phyloP scores from a whole-genome alignment of 495 filamentous ascomycete genomes.

The Tuber microsphaerosporum region DNA sequence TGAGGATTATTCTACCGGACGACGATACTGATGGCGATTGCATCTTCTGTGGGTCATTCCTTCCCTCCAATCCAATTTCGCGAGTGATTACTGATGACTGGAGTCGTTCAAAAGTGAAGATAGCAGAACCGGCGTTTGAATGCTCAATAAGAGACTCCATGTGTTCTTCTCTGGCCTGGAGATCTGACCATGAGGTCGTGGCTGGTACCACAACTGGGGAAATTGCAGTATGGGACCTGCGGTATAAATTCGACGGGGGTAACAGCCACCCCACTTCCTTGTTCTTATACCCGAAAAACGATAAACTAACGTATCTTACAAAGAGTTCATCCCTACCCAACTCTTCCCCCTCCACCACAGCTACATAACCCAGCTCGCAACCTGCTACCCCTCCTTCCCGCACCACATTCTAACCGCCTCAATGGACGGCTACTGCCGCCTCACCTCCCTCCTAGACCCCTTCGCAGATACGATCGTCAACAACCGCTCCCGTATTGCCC shows the following conservation, averaged over 20 bases:
- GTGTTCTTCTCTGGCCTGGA: constrained; percentile 57
- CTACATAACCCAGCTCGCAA: constrained; percentile 53
- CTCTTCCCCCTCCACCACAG: constrained; percentile 54
- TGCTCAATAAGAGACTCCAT: constrained; percentile 48
- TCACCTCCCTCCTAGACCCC: constrained; percentile 53
- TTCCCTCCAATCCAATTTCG: neutral
- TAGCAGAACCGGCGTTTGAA: constrained; percentile 52
- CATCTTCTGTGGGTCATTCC: constrained; percentile 15
- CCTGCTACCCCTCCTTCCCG: constrained; percentile 56
- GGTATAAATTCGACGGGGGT: constrained; percentile 25
- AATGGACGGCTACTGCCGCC: constrained; percentile 54
- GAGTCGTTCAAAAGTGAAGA: constrained; percentile 43
- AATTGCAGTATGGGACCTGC: constrained; percentile 55
- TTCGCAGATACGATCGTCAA: constrained; percentile 48
- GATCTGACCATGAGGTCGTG: constrained; percentile 55
- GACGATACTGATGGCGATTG: constrained; percentile 30
- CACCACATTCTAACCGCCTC: constrained; percentile 51
- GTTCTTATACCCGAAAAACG: neutral
- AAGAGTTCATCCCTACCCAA: constrained; percentile 45
- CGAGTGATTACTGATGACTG: constrained; percentile 10
- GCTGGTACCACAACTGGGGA: constrained; percentile 58
- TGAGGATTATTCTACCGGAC: constrained; percentile 48
- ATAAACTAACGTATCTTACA: neutral
- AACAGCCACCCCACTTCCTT: constrained; percentile 11
- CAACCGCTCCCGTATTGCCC: constrained; percentile 50